These are phyloP conservation scores for Anethum foeniculum DNA, from an alignment of 140 eudicot species.

Conservation along the genomic window DNA sequence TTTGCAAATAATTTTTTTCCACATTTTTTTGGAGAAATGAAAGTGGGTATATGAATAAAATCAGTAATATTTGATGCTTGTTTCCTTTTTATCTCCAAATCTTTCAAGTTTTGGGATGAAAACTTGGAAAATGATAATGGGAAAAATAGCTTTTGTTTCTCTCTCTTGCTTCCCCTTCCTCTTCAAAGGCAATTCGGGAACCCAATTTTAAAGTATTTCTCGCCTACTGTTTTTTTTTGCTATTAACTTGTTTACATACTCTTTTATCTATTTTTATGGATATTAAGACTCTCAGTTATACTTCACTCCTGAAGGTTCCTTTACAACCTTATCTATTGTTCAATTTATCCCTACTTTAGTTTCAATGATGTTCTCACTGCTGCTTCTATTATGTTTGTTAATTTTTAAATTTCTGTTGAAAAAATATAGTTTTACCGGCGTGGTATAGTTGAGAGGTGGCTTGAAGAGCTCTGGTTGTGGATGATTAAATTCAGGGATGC, in stretches of 20 bases:
- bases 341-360: not conserved
- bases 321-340: not conserved
- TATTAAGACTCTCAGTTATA: not conserved
- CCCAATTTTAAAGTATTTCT: not conserved
- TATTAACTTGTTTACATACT: not conserved
- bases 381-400: not conserved
- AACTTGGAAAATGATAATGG: not conserved
- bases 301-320: not conserved
- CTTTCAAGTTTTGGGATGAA: not conserved
- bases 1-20: not conserved
- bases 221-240: not conserved
- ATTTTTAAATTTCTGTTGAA: constrained; percentile 15
- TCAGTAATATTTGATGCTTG: not conserved
- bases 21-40: not conserved
- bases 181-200: not conserved
- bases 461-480: constrained; percentile 81
- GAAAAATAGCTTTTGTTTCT: not conserved
- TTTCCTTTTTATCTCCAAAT: not conserved
- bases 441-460: constrained; percentile 89
- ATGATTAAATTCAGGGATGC: constrained; percentile 73
- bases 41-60: not conserved
- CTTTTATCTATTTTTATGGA: not conserved
- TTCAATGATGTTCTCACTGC: not conserved
- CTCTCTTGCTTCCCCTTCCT: not conserved
- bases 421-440: constrained; percentile 64